A percentile compares a stretch with the other conserved stretches of the same genome.
Conservation (phyloP, 805 yeast genomes). For the Metschnikowia koreensis region DNA sequence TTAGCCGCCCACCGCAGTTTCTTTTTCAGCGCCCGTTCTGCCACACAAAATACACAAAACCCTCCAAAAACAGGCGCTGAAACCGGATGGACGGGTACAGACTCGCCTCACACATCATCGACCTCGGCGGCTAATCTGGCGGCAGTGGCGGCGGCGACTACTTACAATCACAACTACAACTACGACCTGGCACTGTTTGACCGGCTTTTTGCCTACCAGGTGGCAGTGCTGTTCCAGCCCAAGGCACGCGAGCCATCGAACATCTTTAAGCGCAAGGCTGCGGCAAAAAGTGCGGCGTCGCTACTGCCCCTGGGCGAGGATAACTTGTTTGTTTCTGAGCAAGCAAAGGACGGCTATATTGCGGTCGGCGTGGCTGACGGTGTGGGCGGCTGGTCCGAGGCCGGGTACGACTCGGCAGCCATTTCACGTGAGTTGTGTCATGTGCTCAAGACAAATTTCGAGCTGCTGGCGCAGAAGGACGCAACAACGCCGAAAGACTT, state of each 20-base stretch:
- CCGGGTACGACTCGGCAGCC: constrained; percentile 86
- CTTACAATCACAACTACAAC: constrained; percentile 23
- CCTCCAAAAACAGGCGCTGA: constrained; percentile 15
- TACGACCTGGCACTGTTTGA: constrained; percentile 21
- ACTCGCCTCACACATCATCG: constrained; percentile 10
- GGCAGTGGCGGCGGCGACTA: constrained; percentile 10
- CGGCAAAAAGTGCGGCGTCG: constrained; percentile 36
- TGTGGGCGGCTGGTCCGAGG: constrained; percentile 96
- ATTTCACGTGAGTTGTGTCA: constrained; percentile 77
- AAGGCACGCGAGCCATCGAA: constrained; percentile 60
- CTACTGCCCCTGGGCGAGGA: constrained; percentile 71
- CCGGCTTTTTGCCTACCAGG: constrained; percentile 41
- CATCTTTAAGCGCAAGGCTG: constrained; percentile 32
- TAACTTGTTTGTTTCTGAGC: constrained; percentile 55
- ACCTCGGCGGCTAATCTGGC: neutral
- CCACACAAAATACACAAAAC: neutral
- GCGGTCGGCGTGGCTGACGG: constrained; percentile 92
- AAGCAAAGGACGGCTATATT: constrained; percentile 36
- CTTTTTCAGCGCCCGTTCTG: constrained; percentile 9
- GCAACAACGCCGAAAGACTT: constrained; percentile 44
- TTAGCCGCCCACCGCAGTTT: constrained; percentile 5
- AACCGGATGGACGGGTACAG: constrained; percentile 15
- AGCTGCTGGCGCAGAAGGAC: constrained; percentile 8
- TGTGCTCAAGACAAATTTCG: constrained; percentile 46
- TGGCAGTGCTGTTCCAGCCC: constrained; percentile 73